These are phyloP conservation scores for Sodiomyces alkalinus DNA, from an alignment of 2,329 filamentous ascomycete species.

Conservation along the genomic window DNA sequence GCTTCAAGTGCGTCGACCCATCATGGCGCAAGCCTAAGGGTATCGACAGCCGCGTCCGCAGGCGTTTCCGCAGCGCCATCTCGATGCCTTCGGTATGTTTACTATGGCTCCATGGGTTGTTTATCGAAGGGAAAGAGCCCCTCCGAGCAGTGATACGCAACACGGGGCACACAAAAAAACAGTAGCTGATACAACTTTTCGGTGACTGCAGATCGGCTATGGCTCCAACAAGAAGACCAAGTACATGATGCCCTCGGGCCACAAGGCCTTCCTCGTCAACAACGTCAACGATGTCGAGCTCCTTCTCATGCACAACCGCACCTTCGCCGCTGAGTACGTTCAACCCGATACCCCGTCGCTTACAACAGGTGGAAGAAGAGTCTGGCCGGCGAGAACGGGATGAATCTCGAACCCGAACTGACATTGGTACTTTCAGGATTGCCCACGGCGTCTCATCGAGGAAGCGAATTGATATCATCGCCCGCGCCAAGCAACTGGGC, in stretches of 20 bases:
- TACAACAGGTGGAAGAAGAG: not conserved
- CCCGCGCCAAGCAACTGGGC: slow-evolving; percentile 92
- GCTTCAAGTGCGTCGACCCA: slow-evolving; percentile 80
- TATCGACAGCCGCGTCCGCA: slow-evolving; percentile 96
- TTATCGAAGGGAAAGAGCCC: slow-evolving; percentile 4
- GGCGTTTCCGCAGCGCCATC: slow-evolving; percentile 92
- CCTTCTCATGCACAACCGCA: slow-evolving; percentile 99
- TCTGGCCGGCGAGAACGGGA: no score
- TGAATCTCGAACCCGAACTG: no score
- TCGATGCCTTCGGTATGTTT: slow-evolving; percentile 92
- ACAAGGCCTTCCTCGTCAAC: slow-evolving; percentile 99
- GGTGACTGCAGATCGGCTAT: slow-evolving; percentile 77
- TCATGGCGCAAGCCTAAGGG: slow-evolving; percentile 99
- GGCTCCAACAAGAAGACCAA: slow-evolving; percentile 99
- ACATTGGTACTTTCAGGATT: slow-evolving; percentile 53
- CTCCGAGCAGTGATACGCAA: not conserved
- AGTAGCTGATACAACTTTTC: not conserved
- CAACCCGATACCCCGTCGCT: not conserved
- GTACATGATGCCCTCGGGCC: slow-evolving; percentile 96
- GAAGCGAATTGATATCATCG: slow-evolving; percentile 97
- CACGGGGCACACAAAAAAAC: not conserved
- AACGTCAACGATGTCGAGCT: slow-evolving; percentile 94
- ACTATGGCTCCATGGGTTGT: no score
- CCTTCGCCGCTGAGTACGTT: slow-evolving; percentile 94
- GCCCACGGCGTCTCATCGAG: slow-evolving; percentile 94